Base-by-base conservation (phyloP, 192 early-diverging fungal species). In the Podila minutissima region DNA sequence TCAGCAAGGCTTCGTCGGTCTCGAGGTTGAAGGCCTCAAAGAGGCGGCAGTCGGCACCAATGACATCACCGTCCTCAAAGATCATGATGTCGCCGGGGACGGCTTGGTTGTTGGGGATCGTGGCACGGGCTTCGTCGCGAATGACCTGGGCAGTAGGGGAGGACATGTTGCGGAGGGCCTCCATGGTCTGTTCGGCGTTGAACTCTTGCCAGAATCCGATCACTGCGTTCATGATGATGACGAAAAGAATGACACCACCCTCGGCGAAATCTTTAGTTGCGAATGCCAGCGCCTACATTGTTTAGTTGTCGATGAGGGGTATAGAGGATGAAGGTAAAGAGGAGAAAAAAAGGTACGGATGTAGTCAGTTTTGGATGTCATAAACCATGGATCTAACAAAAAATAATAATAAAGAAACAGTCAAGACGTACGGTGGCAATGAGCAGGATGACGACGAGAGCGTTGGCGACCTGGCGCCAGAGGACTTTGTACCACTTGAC, bases 161-260 rank as follows among this genome's bases (percentile, higher is more conserved):
- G 20, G 91, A 88, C 84, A 98, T 87, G 37, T 93, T 91, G 61
- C 95, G 87, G 57, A 98, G 85, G 49, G 97, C 93, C 75, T 98
- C 96, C 91, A 98, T 89, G 28, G 97, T 96, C 67, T 95, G 92
- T 74, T 93, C 96, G 8, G 97, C 96, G 64, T 93, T 91, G 83
- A 90, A 97, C 77, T 98, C 97, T 86, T 98, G 97, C 17, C 89
- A 74, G 69, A 97, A 96, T 8, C 97, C 97, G 67, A 98, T 94
- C 32, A 86, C 68, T 17, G 94, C 89, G 76, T 97, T 97, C 64
- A 95, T 69, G 38, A 91, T 81, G 49, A 95, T 91, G 38, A 97
- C 93, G 53, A 93, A 86, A 28, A 88, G 79, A 38, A 96, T 89
- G 28, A 97, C 92, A 38, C 89, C 92, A 46, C 90, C 92, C 88